Evolutionary conservation across 2,329 filamentous ascomycete genomes (phyloP).

Genomic region (Chaetothyriales sp.): DNA sequence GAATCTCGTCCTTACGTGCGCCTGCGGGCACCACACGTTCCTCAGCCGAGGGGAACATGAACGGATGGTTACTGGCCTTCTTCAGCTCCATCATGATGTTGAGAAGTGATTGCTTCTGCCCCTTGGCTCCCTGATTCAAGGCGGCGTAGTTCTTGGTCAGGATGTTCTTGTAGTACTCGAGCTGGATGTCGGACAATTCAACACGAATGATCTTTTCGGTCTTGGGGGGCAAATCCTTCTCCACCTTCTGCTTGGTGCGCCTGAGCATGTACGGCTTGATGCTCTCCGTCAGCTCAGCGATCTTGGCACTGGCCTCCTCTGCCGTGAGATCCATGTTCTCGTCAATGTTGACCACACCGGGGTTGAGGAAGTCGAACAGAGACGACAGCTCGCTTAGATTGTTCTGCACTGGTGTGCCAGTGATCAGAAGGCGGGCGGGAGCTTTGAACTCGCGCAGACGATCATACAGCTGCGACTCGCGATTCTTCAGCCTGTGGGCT

Average conservation of each 20-base stretch:
- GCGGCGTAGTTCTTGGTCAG: slow-evolving; percentile 91
- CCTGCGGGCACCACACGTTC: slow-evolving; percentile 72
- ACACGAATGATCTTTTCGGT: slow-evolving; percentile 98
- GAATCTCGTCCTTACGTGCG: slow-evolving; percentile 68
- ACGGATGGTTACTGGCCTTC: slow-evolving; percentile 96
- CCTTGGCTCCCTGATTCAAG: slow-evolving; percentile 74
- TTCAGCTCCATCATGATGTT: slow-evolving; percentile 99
- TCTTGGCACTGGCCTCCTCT: slow-evolving; percentile 69
- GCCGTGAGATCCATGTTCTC: slow-evolving; percentile 76
- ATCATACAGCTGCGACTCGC: slow-evolving; percentile 81
- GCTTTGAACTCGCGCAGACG: slow-evolving; percentile 75
- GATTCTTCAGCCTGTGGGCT: slow-evolving; percentile 90
- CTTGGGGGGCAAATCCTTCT: slow-evolving; percentile 90
- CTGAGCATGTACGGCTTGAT: slow-evolving; percentile 92
- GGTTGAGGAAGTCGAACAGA: slow-evolving; percentile 89
- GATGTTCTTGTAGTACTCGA: slow-evolving; percentile 99
- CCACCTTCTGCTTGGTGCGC: slow-evolving; percentile 91
- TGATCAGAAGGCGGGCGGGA: slow-evolving; percentile 81
- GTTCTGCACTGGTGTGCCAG: slow-evolving; percentile 93
- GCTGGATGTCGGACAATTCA: slow-evolving; percentile 85
- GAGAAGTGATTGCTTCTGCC: slow-evolving; percentile 83
- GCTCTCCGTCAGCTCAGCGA: slow-evolving; percentile 66
- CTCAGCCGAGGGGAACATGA: slow-evolving; percentile 92
- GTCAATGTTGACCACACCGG: slow-evolving; percentile 81
- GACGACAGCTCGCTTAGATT: slow-evolving; percentile 85